Evolutionary conservation across 179 eudicot species (phyloP).

Genomic region (Monotropa hypopitys): DNA sequence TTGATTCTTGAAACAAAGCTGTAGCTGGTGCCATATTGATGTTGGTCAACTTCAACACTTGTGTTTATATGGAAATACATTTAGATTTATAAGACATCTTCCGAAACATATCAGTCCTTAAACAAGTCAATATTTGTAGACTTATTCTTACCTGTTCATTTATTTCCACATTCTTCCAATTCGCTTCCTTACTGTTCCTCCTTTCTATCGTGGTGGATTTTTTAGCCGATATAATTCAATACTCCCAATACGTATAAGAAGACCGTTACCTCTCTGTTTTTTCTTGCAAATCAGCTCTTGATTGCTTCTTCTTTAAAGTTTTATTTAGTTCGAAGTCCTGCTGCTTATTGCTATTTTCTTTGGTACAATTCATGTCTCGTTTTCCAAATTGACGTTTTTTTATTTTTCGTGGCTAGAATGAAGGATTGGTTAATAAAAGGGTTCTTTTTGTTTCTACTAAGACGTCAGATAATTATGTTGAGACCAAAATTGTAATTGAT

Average conservation of each 20-base stretch:
- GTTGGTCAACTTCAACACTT: not conserved
- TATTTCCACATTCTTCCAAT: not conserved
- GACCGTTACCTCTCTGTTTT: not conserved
- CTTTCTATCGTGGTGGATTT: not conserved
- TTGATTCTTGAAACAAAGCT: not conserved
- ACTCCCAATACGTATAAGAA: not conserved
- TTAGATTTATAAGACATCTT: not conserved
- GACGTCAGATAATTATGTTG: not conserved
- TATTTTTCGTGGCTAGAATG: not conserved
- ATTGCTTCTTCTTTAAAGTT: not conserved
- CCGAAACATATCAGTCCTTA: not conserved
- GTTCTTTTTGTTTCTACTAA: not conserved
- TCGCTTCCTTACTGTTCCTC: not conserved
- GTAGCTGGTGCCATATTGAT: not conserved
- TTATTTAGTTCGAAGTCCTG: not conserved
- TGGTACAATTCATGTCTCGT: not conserved
- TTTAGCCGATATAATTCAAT: not conserved
- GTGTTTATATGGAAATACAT: not conserved
- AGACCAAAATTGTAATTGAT: not conserved
- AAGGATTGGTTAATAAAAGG: not conserved
- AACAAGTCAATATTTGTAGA: not conserved
- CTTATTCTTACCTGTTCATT: not conserved
- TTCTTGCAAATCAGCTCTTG: not conserved
- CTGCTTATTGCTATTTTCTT: not conserved
- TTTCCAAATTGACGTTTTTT: not conserved